Evolutionary conservation across 2,329 filamentous ascomycete genomes (phyloP).

Genomic region (Aphanoascus verrucosus): DNA sequence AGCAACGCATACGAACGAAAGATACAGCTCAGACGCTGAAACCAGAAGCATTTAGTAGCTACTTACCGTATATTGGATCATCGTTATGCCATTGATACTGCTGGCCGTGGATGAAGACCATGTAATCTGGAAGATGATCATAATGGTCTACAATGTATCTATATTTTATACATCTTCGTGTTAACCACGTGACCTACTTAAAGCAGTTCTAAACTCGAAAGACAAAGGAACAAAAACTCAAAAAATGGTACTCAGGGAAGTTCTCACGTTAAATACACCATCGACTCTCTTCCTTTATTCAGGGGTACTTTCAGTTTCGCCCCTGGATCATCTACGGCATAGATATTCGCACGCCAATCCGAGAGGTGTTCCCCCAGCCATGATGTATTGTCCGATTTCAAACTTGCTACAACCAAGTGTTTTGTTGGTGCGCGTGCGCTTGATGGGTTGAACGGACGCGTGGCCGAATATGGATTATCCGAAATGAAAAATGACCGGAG

Average conservation of each 20-base stretch:
- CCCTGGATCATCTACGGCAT: constrained; percentile 43
- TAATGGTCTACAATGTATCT: constrained; percentile 38
- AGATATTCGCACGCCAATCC: constrained; percentile 45
- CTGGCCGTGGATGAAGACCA: constrained; percentile 35
- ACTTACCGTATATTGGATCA: constrained; percentile 39
- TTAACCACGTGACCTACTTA: background rate
- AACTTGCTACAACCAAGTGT: constrained; percentile 31
- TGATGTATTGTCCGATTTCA: constrained; percentile 31
- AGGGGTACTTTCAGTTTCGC: constrained; percentile 40
- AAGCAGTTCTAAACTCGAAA: background rate
- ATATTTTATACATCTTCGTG: background rate
- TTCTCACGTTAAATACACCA: constrained; percentile 35
- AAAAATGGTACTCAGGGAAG: background rate
- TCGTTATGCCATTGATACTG: constrained; percentile 43
- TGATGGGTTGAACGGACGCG: background rate
- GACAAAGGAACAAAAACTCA: background rate
- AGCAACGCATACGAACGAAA: constrained; percentile 1
- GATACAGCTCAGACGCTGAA: background rate
- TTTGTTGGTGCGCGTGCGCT: background rate
- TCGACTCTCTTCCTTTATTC: constrained; percentile 37
- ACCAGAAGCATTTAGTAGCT: background rate
- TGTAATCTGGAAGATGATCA: constrained; percentile 31
- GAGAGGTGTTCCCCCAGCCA: constrained; percentile 33
- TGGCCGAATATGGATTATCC: background rate
- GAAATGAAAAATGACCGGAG: constrained; percentile 1